phyloP scores from a whole-genome alignment of 495 filamentous ascomycete species.

The Daldinia caldariorum region DNA sequence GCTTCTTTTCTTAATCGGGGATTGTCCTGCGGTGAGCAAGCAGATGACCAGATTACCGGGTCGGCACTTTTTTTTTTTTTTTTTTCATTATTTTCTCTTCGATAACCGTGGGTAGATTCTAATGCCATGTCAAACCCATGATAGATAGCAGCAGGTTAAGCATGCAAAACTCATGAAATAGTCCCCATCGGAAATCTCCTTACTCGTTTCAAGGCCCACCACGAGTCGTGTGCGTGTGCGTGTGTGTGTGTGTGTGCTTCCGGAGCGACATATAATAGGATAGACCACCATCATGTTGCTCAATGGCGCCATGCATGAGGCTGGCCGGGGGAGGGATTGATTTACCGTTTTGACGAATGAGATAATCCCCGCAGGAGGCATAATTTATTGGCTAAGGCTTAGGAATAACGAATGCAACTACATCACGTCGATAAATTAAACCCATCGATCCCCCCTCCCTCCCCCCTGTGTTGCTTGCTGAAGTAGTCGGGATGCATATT shows the following conservation, averaged over 20 bases:
- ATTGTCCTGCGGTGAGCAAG: constrained; percentile 28
- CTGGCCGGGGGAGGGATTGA: constrained; percentile 33
- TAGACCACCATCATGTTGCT: constrained; percentile 34
- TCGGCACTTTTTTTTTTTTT: constrained; percentile 1
- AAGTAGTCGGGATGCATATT: constrained; percentile 45
- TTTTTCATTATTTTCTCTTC: background rate
- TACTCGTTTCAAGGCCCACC: constrained; percentile 41
- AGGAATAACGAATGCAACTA: constrained; percentile 37
- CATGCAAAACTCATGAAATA: constrained; percentile 28
- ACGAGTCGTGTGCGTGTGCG: constrained; percentile 29
- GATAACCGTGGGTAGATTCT: background rate
- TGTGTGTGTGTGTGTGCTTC: constrained; percentile 26
- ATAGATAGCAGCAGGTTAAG: constrained; percentile 13
- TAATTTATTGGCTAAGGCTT: constrained; percentile 31
- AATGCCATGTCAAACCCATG: constrained; percentile 3
- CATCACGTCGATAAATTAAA: constrained; percentile 41
- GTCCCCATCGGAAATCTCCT: constrained; percentile 38
- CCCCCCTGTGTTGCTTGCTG: constrained; percentile 31
- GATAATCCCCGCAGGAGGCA: constrained; percentile 46
- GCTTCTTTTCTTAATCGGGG: constrained; percentile 6
- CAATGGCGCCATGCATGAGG: constrained; percentile 41
- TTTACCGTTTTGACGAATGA: constrained; percentile 41
- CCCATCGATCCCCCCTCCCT: constrained; percentile 25
- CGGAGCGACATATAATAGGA: constrained; percentile 33
- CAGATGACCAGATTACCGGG: constrained; percentile 22